Evolutionary conservation across 208 protist genomes (phyloP), one percentile per base, ranked within the genome.

Genomic region (Trypanosoma grayi): DNA sequence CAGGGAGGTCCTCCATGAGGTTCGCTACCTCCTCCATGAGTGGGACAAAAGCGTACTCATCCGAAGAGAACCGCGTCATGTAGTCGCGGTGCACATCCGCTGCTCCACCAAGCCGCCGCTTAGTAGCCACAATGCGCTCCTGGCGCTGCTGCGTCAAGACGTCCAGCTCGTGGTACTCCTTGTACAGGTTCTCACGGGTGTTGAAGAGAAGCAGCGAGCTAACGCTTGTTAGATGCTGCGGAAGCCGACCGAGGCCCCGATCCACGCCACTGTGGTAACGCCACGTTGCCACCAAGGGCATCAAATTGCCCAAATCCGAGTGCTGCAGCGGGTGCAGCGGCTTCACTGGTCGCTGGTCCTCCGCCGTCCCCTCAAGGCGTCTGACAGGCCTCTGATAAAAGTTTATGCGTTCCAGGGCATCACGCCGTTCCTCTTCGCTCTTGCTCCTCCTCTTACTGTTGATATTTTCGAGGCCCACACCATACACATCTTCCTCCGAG

Each of bases 1-100:
- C 68, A 0, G 80, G 80, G 1, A 87, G 52, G 53, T 87, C 80
- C 6, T 72, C 52, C 73, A 83, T 53, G 8, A 87, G 47, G 58
- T 82, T 72, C 31, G 69, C 70, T 18, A 66, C 65, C 37, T 45
- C 62, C 36, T 63, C 61, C 60, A 68, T 65, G 14, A 70, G 58
- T 24, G 69, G 69, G 16, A 68, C 30, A 51, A 75, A 75, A 20
- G 61, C 58, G 24, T 75, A 75, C 8, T 75, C 69, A 44, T 75
- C 69, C 0, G 60, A 57, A 16, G 69, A 60, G 36, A 63, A 57
- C 34, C 56, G 31, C 13, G 69, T 70, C 54, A 68, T 67, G 50
- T 66, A 75, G 28, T 75, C 69, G n/a, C 58, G 61, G 41, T 68
- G 69, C 16, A 75, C 57, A 70, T 68, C 62, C 40, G 60, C 55